Base-by-base conservation (phyloP, 495 filamentous ascomycete species). In the Podospora anserina region DNA sequence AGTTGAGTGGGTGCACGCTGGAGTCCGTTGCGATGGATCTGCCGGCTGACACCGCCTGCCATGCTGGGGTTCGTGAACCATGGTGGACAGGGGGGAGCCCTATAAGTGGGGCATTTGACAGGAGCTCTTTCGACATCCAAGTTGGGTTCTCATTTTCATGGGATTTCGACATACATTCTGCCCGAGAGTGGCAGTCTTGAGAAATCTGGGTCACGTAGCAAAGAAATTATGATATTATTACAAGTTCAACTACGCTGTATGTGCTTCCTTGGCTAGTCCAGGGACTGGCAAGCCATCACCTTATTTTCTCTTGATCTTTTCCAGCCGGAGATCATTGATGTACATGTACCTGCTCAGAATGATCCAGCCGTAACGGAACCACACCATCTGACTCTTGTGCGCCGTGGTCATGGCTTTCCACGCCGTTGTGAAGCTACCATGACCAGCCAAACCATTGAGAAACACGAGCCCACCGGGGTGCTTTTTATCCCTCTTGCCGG, bases 331-430 rank as follows among this genome's bases (percentile, higher is more conserved):
- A 78, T 97, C 94, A 81, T 99, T 99, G 2, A 99, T 86, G 69
- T 91, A 86, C 95, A 99, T 98, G 81, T 98, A 99, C 68, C 95
- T 82, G 68, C 92, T 93, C 66, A 97, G 71, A 5, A 85, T 83
- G 73, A 99, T 96, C 95, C 95, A 99, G 0, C 93, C 93, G 88
- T 92, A 98, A 11, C 95, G 86, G 75, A 98, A 99, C 95, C 95
- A 99, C 53, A 90, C 85, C 95, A 99, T 99, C 85, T 99, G 95
- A 78, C 94, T 97, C 82, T 87, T 82, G 80, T 99, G 95, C 11
- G 88, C 93, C 61, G 84, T 82, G 0, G 89, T 90, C 95, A 99
- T 99, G 19, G 95, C 95, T 58, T 79, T 82, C 81, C 92, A 89
- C 58, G 91, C 95, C 28, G 77, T 73, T 0, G 70, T 74, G 68